These are phyloP conservation scores for Wallacemonas rigidus DNA, from an alignment of 208 protist species.

Conservation along the genomic window DNA sequence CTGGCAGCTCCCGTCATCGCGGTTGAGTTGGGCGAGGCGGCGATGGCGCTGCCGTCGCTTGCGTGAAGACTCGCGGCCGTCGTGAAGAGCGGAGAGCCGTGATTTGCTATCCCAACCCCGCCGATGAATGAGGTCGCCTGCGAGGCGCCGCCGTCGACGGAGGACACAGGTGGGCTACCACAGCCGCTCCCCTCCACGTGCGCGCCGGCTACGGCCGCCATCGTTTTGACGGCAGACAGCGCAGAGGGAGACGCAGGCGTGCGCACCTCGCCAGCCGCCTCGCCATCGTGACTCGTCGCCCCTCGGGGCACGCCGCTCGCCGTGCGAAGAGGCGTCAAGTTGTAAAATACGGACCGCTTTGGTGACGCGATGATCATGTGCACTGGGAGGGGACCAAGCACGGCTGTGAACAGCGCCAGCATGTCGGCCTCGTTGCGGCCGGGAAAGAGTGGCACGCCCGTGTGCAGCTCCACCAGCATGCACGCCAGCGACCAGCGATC, in stretches of 20 bases:
- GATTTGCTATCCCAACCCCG: not conserved
- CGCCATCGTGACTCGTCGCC: not conserved
- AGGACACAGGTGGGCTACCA: conserved; percentile 10
- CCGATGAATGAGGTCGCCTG: conserved; percentile 10
- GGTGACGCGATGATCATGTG: conserved; percentile 73
- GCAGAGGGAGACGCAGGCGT: no score
- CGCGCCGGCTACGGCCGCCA: not conserved
- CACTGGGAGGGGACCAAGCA: conserved; percentile 73
- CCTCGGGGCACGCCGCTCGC: not conserved
- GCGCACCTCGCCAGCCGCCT: no score
- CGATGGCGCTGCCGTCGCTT: not conserved
- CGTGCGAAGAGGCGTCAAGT: conserved; percentile 2
- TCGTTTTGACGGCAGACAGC: not conserved
- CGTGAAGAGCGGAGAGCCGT: not conserved
- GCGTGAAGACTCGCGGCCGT: not conserved
- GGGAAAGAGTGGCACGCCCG: conserved; percentile 95
- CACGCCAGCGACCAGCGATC: conserved; percentile 99
- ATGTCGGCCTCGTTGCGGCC: conserved; percentile 96
- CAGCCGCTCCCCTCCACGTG: not conserved
- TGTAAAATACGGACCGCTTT: conserved; percentile 61
- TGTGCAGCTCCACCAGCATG: conserved; percentile 98
- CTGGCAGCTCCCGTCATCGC: no score
- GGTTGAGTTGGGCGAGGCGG: not conserved
- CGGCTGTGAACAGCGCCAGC: conserved; percentile 90
- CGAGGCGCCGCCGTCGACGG: conserved; percentile 10